phyloP scores from a whole-genome alignment of 192 early-diverging fungal species.

The Backusella parvicylindrica region DNA sequence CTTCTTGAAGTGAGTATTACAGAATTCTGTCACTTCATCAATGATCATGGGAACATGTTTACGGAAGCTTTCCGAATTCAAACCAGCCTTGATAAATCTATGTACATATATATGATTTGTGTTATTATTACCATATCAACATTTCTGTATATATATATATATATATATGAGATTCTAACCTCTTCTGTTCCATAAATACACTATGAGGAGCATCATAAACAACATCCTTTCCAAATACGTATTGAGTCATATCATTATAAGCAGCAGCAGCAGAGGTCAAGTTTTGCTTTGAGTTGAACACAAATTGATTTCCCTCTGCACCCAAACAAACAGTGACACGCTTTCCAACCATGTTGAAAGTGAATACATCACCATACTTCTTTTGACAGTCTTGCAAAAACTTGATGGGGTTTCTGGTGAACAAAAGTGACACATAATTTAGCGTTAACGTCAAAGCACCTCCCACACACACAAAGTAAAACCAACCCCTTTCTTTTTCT shows the following conservation, averaged over 20 bases:
- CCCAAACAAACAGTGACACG: slow-evolving; percentile 87
- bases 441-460: neutral
- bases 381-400: slow-evolving; percentile 83
- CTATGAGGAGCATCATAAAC: slow-evolving; percentile 94
- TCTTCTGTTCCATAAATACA: slow-evolving; percentile 98
- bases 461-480: neutral
- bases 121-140: neutral
- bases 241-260: slow-evolving; percentile 89
- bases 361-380: slow-evolving; percentile 87
- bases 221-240: slow-evolving; percentile 92
- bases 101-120: neutral
- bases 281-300: slow-evolving; percentile 89
- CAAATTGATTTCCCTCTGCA: slow-evolving; percentile 92
- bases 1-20: slow-evolving; percentile 58
- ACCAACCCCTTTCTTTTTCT: neutral
- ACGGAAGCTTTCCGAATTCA: slow-evolving; percentile 84
- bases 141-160: neutral
- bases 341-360: slow-evolving; percentile 90
- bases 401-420: slow-evolving; percentile 70
- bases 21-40: slow-evolving; percentile 78
- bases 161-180: slow-evolving; percentile 34
- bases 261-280: slow-evolving; percentile 89
- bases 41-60: slow-evolving; percentile 85
- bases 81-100: slow-evolving; percentile 91
- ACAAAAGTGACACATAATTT: neutral